Percentiles rank a stretch among this genome's conserved stretches.
These are phyloP conservation scores for Fusarium marasasianum DNA, from an alignment of 2,329 filamentous ascomycete genomes.

Conservation along the genomic window DNA sequence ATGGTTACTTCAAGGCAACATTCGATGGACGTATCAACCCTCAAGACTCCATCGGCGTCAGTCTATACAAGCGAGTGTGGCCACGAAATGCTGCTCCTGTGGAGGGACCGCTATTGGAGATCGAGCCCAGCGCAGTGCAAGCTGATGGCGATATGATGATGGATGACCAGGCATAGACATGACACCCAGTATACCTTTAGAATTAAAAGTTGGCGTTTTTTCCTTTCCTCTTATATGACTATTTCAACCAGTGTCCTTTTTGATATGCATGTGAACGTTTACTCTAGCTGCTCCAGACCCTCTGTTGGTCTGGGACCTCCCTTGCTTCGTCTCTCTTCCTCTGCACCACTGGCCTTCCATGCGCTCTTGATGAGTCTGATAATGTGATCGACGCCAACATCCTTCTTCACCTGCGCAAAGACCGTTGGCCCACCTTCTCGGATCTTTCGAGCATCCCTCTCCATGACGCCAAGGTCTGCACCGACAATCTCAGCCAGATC, in stretches of 20 bases:
- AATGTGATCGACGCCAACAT: slow-evolving; percentile 85
- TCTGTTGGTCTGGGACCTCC: slow-evolving; percentile 68
- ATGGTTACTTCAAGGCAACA: slow-evolving; percentile 99
- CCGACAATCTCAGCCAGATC: slow-evolving; percentile 91
- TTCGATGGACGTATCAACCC: slow-evolving; percentile 97
- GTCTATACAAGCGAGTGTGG: slow-evolving; percentile 86
- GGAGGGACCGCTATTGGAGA: slow-evolving; percentile 54
- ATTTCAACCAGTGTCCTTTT: background rate
- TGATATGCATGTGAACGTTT: slow-evolving; percentile 6
- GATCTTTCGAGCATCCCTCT: slow-evolving; percentile 93
- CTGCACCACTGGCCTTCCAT: slow-evolving; percentile 90
- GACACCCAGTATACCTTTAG: slow-evolving; percentile 44
- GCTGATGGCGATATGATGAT: slow-evolving; percentile 49
- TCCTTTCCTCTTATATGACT: slow-evolving; percentile 15
- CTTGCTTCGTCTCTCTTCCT: slow-evolving; percentile 61
- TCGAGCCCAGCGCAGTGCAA: slow-evolving; percentile 32
- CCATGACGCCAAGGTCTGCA: slow-evolving; percentile 92
- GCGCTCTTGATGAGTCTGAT: slow-evolving; percentile 88
- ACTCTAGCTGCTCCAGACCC: slow-evolving; percentile 59
- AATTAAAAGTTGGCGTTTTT: slow-evolving; percentile 43
- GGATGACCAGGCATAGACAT: slow-evolving; percentile 45
- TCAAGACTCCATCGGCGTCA: slow-evolving; percentile 91
- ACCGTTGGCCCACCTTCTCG: slow-evolving; percentile 94
- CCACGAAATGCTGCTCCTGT: slow-evolving; percentile 72
- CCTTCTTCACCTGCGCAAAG: slow-evolving; percentile 97